Percentiles rank a stretch among this genome's conserved stretches.
Evolutionary conservation across 2,329 filamentous ascomycete species (phyloP).

Genomic region (Cladosporium sp.): DNA sequence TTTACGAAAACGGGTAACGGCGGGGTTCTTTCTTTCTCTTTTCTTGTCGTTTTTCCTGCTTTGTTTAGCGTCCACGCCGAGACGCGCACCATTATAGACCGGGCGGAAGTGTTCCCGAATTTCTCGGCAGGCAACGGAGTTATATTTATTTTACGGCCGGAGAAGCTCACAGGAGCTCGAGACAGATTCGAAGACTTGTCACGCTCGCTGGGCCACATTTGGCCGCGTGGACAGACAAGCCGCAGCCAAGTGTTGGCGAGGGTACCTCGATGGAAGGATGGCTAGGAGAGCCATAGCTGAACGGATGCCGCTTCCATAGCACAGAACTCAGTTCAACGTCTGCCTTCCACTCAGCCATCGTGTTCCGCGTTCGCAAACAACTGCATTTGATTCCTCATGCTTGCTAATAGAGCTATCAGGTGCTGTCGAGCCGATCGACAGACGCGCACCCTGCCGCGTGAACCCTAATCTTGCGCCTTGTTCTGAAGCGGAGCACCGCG

Average conservation of each 20-base stretch:
- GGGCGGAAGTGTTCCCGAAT: neutral
- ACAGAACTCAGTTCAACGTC: neutral
- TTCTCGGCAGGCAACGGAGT: slow-evolving; percentile 1
- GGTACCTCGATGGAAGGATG: neutral
- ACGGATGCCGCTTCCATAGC: slow-evolving; percentile 5
- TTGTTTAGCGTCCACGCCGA: neutral
- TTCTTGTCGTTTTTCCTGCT: neutral
- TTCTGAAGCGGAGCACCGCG: neutral
- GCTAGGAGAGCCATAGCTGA: neutral
- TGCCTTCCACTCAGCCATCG: neutral
- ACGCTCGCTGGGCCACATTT: neutral
- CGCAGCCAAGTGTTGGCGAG: neutral
- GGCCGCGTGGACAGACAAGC: neutral
- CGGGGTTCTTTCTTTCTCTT: neutral
- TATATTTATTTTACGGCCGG: slow-evolving; percentile 4
- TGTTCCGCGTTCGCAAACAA: neutral
- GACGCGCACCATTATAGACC: slow-evolving; percentile 1
- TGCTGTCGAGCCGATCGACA: neutral
- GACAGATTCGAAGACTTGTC: neutral
- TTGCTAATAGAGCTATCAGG: too few species aligned
- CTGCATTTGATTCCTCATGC: too few species aligned
- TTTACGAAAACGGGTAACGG: neutral
- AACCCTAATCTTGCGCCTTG: slow-evolving; percentile 5
- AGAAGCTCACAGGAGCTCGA: neutral
- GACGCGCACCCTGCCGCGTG: neutral